Base-by-base conservation (phyloP, 2,329 filamentous ascomycete species). In the Paradendryphiella salina region DNA sequence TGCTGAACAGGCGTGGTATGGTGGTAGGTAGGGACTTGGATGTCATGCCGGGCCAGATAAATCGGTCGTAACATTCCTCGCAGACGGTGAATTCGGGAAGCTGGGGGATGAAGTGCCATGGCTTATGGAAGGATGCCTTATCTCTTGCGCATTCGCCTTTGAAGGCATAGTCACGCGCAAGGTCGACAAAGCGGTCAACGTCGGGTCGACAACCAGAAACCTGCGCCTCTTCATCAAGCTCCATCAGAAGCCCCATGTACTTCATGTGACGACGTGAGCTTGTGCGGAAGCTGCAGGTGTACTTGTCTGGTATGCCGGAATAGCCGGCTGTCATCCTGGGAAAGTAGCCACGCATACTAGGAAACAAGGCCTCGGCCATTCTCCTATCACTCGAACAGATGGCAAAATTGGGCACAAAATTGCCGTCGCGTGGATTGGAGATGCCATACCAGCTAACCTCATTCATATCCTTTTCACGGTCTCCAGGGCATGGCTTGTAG, bases 41-140 rank as follows among this genome's bases (percentile, higher is more conserved):
- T 9, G 56, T 52, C 37, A 86, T 74, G 42, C 84, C 77, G 0
- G 91, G 90, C 72, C 82, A 84, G n/a, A 96, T 83, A 0, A 90
- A 82, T 17, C 90, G 85, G 13, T 89, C 83, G 69, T 88, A 96
- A 71, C 92, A 97, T 71, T 93, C 89, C 57, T 88, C 85, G 72
- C 92, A 97, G 3, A 96, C 86, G 0, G 88, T 90, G 63, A 96
- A 84, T 39, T 91, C 83, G 0, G 88, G 89, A 0, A 95, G 76
- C 11, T 82, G 79, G 0, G 88, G 84, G 70, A 95, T 90, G 47
- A 82, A 85, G 70, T 95, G 86, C 92, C 92, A 96, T 32, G 80
- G 76, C 10, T 79, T 81, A 46, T 84, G 80, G n/a, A 77, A 71
- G 2, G 87, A 73, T 4, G 84, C 78, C n/a, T 79, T 81, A 66